Evolutionary conservation across 163 green algal species (phyloP), one percentile per base, ranked within the genome.

Genomic region (Scenedesmus sp.): DNA sequence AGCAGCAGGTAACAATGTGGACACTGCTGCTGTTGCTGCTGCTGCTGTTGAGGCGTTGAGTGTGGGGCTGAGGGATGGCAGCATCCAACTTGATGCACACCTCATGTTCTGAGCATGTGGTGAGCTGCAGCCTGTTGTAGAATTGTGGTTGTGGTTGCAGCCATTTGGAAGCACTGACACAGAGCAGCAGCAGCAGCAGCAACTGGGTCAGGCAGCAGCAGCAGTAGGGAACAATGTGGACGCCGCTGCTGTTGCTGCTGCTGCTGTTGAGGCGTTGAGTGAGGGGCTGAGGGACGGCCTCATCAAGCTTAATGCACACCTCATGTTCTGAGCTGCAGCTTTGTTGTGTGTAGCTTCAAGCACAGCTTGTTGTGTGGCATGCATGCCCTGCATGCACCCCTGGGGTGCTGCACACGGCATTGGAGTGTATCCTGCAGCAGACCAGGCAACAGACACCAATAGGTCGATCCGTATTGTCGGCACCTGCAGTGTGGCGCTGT

Each of bases 21-120:
- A 23, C 62, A 62, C 84, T 66, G 84, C n/a, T n/a, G 83, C n/a
- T 13, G 83, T 88, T 7, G 84, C 84, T 82, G 84, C 84, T 81
- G 62, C 34, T 67, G 85, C 64, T 66, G 34, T 52, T n/a, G 57
- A 62, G 54, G 46, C 66, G 79, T 73, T 90, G 79, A 10, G 46
- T 83, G 66, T 57, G 46, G 85, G 46, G 15, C 26, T 23, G 62
- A 4, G 3, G 34, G 64, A 90, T 73, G 85, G 64, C n/a, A 20
- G 62, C 16, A 10, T 83, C 46, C 18, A 55, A 3, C 67, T 79
- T 52, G 23, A 79, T n/a, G 67, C 67, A 52, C 67, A 79, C 67
- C 23, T 52, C 9, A 79, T 79, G 67, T 79, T 79, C 23, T 79
- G 67, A 79, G n/a, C n/a, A n/a, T n/a, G n/a, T 82, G 73, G 13